Base-by-base conservation (phyloP, 176 grass and related monocot species). In the Cenchrus americanus region DNA sequence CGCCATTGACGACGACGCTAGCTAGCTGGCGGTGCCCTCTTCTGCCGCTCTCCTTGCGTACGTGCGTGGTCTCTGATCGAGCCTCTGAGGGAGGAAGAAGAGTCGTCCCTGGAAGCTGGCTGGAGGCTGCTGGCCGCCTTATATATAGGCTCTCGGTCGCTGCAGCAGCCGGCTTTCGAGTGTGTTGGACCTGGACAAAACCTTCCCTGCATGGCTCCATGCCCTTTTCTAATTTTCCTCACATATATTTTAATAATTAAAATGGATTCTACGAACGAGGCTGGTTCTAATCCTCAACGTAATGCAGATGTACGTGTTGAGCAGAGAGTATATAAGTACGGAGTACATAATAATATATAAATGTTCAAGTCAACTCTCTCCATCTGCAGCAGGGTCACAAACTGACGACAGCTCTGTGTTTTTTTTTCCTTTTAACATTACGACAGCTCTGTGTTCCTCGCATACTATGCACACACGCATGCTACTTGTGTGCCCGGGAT, bases 1-100 rank as follows among this genome's bases (percentile, higher is more conserved):
- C 64, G 78, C 86, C 86, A 87, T 87, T 10, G 53, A 22, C 21
- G 67, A 59, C 57, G 55, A n/a, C 55, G 14, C 17, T 37, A 37
- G 34, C 34, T 37, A 37, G 34, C 34, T 47, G 15, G 2, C 2
- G 10, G n/a, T 27, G 70, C 3, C 13, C 22, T 69, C 18, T 69
- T n/a, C 9, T 1, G 46, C 46, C 8, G 46, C 46, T 47, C 0
- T 17, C 14, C 15, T 14, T 15, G 14, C 4, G 4, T 53, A n/a
- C n/a, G n/a, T n/a, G 14, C 51, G 67, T 70, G 1, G 53, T 57
- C 53, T 57, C 53, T 53, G 51, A 17, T 5, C n/a, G 27, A 30
- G 17, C 5, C 15, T 15, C 4, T 6, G 11, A 5, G n/a, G 42
- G 26, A 12, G 22, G 42, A 19, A 12, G 43, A 34, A 22, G 9